Base-by-base conservation (phyloP, 768 basidiomycete genomes). In the Calvatia gigantea region DNA sequence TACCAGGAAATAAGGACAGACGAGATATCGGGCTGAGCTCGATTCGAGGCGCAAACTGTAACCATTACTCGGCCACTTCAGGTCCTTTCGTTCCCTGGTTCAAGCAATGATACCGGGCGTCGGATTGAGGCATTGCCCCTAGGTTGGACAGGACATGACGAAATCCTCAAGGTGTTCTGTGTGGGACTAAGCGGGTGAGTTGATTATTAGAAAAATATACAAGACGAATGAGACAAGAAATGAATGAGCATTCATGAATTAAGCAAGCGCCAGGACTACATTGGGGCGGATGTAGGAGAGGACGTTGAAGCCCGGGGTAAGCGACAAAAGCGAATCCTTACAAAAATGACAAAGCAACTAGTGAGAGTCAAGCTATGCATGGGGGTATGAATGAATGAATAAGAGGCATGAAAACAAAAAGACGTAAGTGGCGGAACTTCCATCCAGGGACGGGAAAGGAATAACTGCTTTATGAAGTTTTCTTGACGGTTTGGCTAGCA, bases 401-500 rank as follows among this genome's bases (percentile, higher is more conserved):
- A n/a, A 6, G 35, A 5, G 35, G n/a, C 12, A 37, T 12, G 23
- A 7, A 37, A 35, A 29, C 25, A 21, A n/a, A 9, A 28, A 38
- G 2, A 25, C 14, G 19, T 17, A 5, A 17, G 15, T 4, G 46
- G 23, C 15, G 17, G 15, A 25, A n/a, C 31, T 9, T 42, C 11
- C 5, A n/a, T n/a, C 35, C 35, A 14, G 32, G 32, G 7, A 33
- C 6, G 32, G 15, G 12, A 35, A 17, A 33, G 17, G 14, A 6
- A 33, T 4, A 11, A 15, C n/a, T n/a, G n/a, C n/a, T n/a, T 59
- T 51, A 61, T 6, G 58, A 43, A 21, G 60, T 56, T 43, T 61
- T 61, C 41, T 67, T 66, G 19, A 57, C 54, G 46, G 64, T 57
- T 58, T 73, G 41, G 41, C 19, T 70, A 21, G 74, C 77, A 19